Evolutionary conservation across 108 stramenopile species (phyloP).

Genomic region (Aurantiochytrium sp.): DNA sequence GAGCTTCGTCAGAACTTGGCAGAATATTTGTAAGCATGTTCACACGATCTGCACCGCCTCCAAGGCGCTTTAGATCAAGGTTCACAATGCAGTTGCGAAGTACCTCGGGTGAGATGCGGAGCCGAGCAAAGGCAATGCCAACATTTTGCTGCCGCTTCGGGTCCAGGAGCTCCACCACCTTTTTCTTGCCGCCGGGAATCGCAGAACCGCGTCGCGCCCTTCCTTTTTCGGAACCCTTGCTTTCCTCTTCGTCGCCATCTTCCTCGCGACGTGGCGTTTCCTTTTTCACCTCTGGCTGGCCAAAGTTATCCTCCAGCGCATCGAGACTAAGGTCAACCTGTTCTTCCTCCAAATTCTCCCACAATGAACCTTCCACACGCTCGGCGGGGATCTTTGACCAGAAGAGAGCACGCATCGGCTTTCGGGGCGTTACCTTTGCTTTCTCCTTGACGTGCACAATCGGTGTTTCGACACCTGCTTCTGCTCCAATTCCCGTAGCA

Average conservation of each 20-base stretch:
- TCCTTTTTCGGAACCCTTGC: background rate
- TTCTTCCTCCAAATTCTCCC: conserved; percentile 1
- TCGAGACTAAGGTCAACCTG: background rate
- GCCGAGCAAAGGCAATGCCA: conserved; percentile 26
- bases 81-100: background rate
- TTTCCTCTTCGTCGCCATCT: background rate
- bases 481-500: background rate
- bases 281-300: background rate
- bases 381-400: background rate
- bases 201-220: background rate
- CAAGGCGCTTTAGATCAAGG: background rate
- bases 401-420: conserved; percentile 10
- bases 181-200: background rate
- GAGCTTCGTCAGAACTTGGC: conserved; percentile 25
- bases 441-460: background rate
- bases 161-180: conserved; percentile 18
- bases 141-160: conserved; percentile 32
- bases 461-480: background rate
- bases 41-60: background rate
- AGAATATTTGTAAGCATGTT: conserved; percentile 8
- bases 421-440: background rate
- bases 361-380: background rate
- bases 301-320: background rate
- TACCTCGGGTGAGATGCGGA: background rate
- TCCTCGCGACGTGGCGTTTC: background rate